Base-by-base conservation (phyloP, 345 rosid species). In the Ricinus communis region DNA sequence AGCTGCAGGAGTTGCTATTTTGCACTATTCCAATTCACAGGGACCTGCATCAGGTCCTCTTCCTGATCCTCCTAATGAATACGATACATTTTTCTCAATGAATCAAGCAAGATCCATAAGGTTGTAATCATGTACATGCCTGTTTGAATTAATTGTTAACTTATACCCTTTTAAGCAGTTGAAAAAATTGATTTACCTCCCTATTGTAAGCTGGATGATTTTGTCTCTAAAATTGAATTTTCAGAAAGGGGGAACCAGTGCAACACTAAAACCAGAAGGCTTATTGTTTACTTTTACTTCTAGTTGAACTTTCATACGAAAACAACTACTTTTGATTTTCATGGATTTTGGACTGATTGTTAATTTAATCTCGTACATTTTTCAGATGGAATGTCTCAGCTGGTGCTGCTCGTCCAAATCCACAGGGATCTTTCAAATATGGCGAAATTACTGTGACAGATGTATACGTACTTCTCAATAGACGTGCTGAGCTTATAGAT, bases 71-170 rank as follows among this genome's bases (percentile, higher is more conserved):
- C 91, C 96, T 81, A 82, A 77, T 82, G 93, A 79, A 79, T 66
- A 61, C 24, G 96, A 88, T 80, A 64, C 86, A 19, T 88, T 36
- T 85, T 88, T 88, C 89, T 93, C 98, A 75, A 93, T 93, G 93
- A 93, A 84, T 85, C 98, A 91, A 88, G 98, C 97, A 71, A 82
- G 98, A 77, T 93, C 98, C 71, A 90, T 91, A 93, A 91, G 97
- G 98, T 93, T 84, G 86, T 77, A 75, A 76, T 72, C 31, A 25
- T 71, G 62, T 76, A 70, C 70, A 47, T 66, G 41, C 69, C 8
- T 64, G 58, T 70, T 70, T 72, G 64, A 69, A 74, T 75, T 73
- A 71, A 53, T 2, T 59, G 12, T 68, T 70, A 62, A 66, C 27
- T 71, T 63, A 14, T 18, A 41, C 30, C 36, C 45, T 71, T 53